Base-by-base conservation (phyloP, 495 filamentous ascomycete species). In the Astrocystis sublimbata region DNA sequence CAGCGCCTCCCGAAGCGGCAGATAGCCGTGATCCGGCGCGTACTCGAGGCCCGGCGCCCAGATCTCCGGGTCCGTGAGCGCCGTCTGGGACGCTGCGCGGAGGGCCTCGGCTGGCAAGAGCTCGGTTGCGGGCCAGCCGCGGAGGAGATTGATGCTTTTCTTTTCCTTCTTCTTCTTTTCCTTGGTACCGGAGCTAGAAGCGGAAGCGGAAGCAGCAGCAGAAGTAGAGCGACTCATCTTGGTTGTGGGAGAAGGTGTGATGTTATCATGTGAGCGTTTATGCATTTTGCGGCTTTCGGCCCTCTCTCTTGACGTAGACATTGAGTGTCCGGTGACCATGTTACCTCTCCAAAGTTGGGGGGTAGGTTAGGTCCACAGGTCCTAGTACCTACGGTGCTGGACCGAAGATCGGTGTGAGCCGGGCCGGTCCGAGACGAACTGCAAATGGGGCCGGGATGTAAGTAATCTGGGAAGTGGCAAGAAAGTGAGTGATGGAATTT, bases 1-100 rank as follows among this genome's bases (percentile, higher is more conserved):
- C 24, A 96, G 72, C 26, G 84, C 77, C 58, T 80, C 71, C 6
- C 90, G 77, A 1, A 92, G 76, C 30, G 87, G 86, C 24, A 79
- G 71, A 64, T 90, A 90, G 6, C 93, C 93, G 41, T 82, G 75
- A 68, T 96, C 91, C 3, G 90, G 88, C 0, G 87, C 93, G 71
- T 97, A 97, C 15, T 84, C 78, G 31, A 97, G 77, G 33, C 75
- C 86, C 13, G 86, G 77, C 28, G 78, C 72, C 54, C 79, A 78
- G 58, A 87, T 74, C n/a, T 73, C 62, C 15, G 86, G 81, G 59
- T 86, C 77, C 12, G 82, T 80, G 47, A 96, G 80, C 15, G 84
- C 83, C 13, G 66, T 66, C 21, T 75, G 66, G 62, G 87, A 74
- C 33, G 89, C 88, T 9, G 71, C 63, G 35, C 78, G 71, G 40